Percentiles rank a stretch among this genome's conserved stretches.
Conservation (phyloP, 2,329 filamentous ascomycete species). For the Fusarium staphyleae region DNA sequence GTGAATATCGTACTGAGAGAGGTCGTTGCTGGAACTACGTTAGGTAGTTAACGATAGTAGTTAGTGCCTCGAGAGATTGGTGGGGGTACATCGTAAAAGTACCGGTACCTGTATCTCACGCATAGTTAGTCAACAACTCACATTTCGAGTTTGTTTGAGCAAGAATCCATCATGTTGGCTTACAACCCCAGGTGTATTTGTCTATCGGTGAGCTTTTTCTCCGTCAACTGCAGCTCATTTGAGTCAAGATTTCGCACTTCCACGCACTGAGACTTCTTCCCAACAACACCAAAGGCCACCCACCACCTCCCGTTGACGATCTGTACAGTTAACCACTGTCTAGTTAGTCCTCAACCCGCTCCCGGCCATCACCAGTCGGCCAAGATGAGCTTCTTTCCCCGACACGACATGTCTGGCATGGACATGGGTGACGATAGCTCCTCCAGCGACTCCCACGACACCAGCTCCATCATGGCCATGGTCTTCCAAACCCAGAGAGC, state of each 20-base stretch:
- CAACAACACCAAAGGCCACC: no score
- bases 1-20: no score
- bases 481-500: conserved; percentile 66
- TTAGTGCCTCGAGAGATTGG: no score
- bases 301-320: no score
- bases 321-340: no score
- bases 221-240: neutral
- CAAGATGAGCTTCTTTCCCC: conserved; percentile 35
- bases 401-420: conserved; percentile 39
- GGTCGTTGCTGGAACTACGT: no score
- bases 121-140: neutral
- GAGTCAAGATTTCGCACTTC: no score
- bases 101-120: conserved; percentile 20
- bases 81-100: conserved; percentile 23
- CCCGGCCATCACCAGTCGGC: no score
- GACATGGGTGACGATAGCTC: conserved; percentile 24
- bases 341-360: no score
- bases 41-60: no score
- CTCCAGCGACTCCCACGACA: conserved; percentile 17
- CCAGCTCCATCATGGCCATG: conserved; percentile 51
- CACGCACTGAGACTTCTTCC: no score
- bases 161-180: conserved; percentile 20
- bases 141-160: conserved; percentile 29
- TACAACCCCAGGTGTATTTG: neutral
- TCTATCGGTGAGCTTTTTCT: neutral